Base-by-base conservation (phyloP, 2,329 filamentous ascomycete genomes). In the Pseudogymnoascus sp. region DNA sequence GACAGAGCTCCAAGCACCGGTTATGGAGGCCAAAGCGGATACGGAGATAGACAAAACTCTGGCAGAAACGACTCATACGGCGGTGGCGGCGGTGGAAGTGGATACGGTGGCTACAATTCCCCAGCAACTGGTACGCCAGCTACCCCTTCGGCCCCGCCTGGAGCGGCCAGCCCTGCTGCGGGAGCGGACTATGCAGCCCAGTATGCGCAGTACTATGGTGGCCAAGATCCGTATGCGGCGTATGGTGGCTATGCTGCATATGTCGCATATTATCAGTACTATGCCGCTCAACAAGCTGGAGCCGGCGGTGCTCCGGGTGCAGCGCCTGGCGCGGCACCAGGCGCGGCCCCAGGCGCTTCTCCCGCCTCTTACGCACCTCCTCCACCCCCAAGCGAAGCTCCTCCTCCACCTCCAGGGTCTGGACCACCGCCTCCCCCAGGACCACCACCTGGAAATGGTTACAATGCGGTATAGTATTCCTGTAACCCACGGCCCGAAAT, bases 201-300 rank as follows among this genome's bases (percentile, higher is more conserved):
- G 71, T 95, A 95, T 73, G 87, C 89, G 2, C 88, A 92, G 72
- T 94, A 95, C 74, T 93, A 92, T 65, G 81, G 80, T 65, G 80
- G 80, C 61, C 79, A 83, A 65, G 91, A 97, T 70, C 93, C 92
- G 0, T 97, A 97, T 73, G 91, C 91, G 42, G 86, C 89, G 7
- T 97, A 94, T 69, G 93, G 93, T 65, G 93, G 93, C 61, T 97
- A 94, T 74, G 83, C 87, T 68, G 89, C 88, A 77, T 90, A 87
- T 67, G 78, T 82, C 66, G 87, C 89, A 68, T 87, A 89, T 75
- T 91, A 91, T 68, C 86, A 90, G 71, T 86, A 90, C 69, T 88
- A 88, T 68, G 84, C 84, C 67, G 82, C 82, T 15, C 75, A 79
- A 64, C 76, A 80, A 60, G 77, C 79, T 61, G 58, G 33, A 27